Conservation (phyloP, 164 flowering plant genomes). For the Magnolia changhungtana region DNA sequence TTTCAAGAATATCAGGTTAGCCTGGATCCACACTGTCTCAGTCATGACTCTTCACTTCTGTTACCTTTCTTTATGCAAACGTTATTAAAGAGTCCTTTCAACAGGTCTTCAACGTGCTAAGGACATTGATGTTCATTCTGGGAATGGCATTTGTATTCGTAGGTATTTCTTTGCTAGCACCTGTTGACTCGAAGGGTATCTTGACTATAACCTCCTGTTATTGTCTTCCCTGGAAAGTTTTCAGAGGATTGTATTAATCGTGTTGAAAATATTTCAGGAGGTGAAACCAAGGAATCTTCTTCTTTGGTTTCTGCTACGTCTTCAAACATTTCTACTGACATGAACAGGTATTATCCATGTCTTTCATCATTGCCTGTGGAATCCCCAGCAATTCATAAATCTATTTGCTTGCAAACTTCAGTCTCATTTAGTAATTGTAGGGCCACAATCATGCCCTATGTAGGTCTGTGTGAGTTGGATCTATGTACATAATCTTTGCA, state of each 20-base stretch:
- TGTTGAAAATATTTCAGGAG: slow-evolving; percentile 40
- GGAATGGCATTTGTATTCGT: slow-evolving; percentile 84
- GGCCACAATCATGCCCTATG: background rate
- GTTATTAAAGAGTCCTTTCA: slow-evolving; percentile 6
- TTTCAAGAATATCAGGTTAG: slow-evolving; percentile 95
- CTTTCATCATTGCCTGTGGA: background rate
- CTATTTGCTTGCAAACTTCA: background rate
- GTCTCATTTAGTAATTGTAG: background rate
- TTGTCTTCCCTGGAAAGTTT: background rate
- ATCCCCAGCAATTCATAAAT: background rate
- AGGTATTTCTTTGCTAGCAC: slow-evolving; percentile 95
- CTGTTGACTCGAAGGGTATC: slow-evolving; percentile 86
- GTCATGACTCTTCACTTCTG: slow-evolving; percentile 1
- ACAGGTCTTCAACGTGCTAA: slow-evolving; percentile 82
- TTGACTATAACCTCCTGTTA: slow-evolving; percentile 3
- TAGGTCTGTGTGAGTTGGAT: background rate
- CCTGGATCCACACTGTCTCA: slow-evolving; percentile 7
- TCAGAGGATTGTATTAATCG: background rate
- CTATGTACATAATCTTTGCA: too few relatives aligned
- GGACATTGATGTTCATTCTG: slow-evolving; percentile 82
- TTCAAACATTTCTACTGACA: slow-evolving; percentile 41
- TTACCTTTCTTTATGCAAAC: background rate
- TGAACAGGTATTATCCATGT: slow-evolving; percentile 47
- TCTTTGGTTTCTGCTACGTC: slow-evolving; percentile 41
- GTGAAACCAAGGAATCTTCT: slow-evolving; percentile 60